Evolutionary conservation across 2,329 filamentous ascomycete genomes (phyloP).

Genomic region (Cladosporium sp.): DNA sequence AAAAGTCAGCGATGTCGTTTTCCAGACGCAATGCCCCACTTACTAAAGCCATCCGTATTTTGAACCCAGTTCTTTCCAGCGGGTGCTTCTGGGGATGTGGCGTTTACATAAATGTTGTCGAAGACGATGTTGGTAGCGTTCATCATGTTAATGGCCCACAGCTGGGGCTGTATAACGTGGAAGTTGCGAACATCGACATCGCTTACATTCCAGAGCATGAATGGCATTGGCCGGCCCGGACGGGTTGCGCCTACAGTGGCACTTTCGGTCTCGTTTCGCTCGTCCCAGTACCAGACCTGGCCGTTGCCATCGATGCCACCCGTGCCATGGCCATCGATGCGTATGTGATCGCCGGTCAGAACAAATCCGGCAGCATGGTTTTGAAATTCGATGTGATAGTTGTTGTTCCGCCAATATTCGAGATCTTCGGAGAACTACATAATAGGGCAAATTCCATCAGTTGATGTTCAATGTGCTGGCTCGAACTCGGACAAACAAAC

Average conservation of each 20-base stretch:
- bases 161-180: conserved; percentile 51
- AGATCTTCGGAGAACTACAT: conserved; percentile 28
- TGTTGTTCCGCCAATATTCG: conserved; percentile 55
- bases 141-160: conserved; percentile 60
- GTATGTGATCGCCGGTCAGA: conserved; percentile 52
- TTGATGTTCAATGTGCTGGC: background rate
- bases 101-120: conserved; percentile 53
- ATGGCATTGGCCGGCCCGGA: conserved; percentile 57
- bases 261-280: conserved; percentile 25
- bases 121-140: conserved; percentile 57
- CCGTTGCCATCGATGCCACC: conserved; percentile 58
- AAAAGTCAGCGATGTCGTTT: background rate
- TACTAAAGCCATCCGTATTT: conserved; percentile 56
- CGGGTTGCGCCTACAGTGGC: conserved; percentile 49
- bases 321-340: conserved; percentile 53
- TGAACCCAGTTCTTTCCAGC: conserved; percentile 58
- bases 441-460: background rate
- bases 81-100: conserved; percentile 52
- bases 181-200: conserved; percentile 57
- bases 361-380: conserved; percentile 58
- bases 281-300: conserved; percentile 51
- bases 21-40: background rate
- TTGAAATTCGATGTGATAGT: conserved; percentile 55
- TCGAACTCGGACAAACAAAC: background rate
- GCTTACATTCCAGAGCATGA: conserved; percentile 60